phyloP scores from a whole-genome alignment of 1,284 basidiomycete species.

The Pseudozyma sp. region DNA sequence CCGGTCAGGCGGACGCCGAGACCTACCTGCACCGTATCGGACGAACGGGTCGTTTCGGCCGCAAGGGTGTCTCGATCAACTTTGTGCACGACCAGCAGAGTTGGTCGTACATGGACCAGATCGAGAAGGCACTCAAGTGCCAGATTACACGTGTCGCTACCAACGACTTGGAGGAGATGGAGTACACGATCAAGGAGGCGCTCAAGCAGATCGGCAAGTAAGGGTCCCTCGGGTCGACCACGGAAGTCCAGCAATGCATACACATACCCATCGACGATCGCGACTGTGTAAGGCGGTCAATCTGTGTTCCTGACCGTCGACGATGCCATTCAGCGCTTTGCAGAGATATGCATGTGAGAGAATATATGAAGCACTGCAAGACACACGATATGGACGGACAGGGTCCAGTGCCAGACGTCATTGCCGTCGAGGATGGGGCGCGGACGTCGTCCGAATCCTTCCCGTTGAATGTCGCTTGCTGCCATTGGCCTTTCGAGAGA shows the following conservation, averaged over 20 bases:
- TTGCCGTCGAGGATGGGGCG: constrained; percentile 16
- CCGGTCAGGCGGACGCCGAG: constrained; percentile 83
- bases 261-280: constrained; percentile 18
- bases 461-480: neutral
- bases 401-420: neutral
- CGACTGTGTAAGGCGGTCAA: neutral
- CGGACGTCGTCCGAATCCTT: constrained; percentile 11
- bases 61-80: constrained; percentile 68
- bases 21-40: constrained; percentile 99
- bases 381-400: no score
- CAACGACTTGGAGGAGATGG: constrained; percentile 68
- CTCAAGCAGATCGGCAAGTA: constrained; percentile 55
- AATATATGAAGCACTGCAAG: no score
- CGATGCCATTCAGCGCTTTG: no score
- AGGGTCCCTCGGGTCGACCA: neutral
- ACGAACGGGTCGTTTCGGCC: constrained; percentile 67
- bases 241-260: neutral
- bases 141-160: constrained; percentile 63
- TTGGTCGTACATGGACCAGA: constrained; percentile 64
- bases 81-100: constrained; percentile 67
- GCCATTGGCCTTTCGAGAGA: neutral
- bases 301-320: no score
- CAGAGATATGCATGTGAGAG: no score
- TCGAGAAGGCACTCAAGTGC: constrained; percentile 65
- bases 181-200: constrained; percentile 65